Base-by-base conservation (phyloP, 1,284 basidiomycete species). In the Pisolithus thermaeus region DNA sequence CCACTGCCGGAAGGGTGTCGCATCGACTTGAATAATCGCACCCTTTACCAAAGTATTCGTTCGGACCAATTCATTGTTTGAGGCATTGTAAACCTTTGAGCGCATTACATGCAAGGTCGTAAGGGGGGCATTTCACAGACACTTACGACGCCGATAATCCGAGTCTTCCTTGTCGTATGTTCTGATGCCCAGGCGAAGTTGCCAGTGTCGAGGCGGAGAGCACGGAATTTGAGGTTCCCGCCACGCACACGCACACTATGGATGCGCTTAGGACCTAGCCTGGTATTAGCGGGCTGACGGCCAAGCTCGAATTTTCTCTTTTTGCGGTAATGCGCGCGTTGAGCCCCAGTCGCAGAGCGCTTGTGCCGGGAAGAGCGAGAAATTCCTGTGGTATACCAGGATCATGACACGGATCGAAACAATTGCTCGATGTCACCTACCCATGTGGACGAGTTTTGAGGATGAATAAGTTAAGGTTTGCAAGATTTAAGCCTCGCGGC, bases 251-350 rank as follows among this genome's bases (percentile, higher is more conserved):
- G 91, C 58, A 97, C 93, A 49, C 83, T 81, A 78, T 96, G 94
- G 65, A 97, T 77, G 58, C 94, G 90, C 80, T 97, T 97, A 56
- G 86, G 68, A 52, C 93, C 92, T 61, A 97, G 84, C 80, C 91
- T 97, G 70, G 94, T 97, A 83, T 78, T 92, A 59, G 94, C 95
- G 54, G 94, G 78, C 73, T 97, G 94, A 71, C 94, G 92, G 70
- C 92, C 93, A 69, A 97, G 87, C 81, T 97, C 93, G 76, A 96
- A 96, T 79, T 96, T 96, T 87, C 93, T 85, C 88, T 96, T 97
- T 83, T 97, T 97, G 79, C 94, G 90, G 79, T 93, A 94, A 78
- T 92, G 87, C 61, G 93, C 88, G 68, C 92, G 88, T 73, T 95
- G 91, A 59, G 92, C 93, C 70, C 93, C 93, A 47, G 91, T 87